These are phyloP conservation scores for Elsinoe batatas DNA, from an alignment of 2,329 filamentous ascomycete species.

Conservation along the genomic window DNA sequence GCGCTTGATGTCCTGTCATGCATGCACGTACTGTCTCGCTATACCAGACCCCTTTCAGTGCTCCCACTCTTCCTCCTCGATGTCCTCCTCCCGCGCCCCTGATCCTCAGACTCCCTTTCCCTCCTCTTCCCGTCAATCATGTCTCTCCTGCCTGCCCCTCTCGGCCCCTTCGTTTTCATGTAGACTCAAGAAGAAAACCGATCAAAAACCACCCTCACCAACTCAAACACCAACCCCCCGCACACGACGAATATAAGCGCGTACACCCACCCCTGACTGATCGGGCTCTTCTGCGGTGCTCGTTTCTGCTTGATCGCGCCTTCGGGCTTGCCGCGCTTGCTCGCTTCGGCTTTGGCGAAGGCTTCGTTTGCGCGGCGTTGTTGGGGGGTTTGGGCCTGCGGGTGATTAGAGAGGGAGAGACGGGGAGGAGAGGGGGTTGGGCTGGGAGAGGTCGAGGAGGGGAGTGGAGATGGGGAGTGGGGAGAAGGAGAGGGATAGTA, in stretches of 20 bases:
- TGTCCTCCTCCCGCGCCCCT: background rate
- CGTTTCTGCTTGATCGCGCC: constrained; percentile 34
- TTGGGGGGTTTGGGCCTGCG: constrained; percentile 70
- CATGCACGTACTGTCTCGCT: too few species aligned
- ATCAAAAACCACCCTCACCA: constrained; percentile 40
- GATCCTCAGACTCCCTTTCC: background rate
- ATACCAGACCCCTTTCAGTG: too few species aligned
- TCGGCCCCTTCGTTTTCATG: background rate
- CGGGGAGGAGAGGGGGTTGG: background rate
- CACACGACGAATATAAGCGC: constrained; percentile 54
- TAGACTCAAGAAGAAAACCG: background rate
- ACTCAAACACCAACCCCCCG: constrained; percentile 50
- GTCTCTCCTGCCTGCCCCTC: background rate
- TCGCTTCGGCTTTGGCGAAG: constrained; percentile 63
- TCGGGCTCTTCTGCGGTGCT: constrained; percentile 33
- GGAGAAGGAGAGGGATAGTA: background rate
- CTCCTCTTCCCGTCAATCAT: background rate
- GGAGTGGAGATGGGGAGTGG: too few species aligned
- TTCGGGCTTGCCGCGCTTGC: constrained; percentile 59
- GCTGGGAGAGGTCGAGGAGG: too few species aligned
- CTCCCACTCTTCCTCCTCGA: too few species aligned
- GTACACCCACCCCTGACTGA: constrained; percentile 49
- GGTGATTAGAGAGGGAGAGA: background rate
- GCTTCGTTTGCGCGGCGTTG: constrained; percentile 73
- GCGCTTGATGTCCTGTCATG: too few species aligned